A percentile compares a stretch with the other conserved stretches of the same genome.
These are phyloP conservation scores for Pittosporum tobira DNA, from an alignment of 129 eudicot genomes.

Conservation along the genomic window DNA sequence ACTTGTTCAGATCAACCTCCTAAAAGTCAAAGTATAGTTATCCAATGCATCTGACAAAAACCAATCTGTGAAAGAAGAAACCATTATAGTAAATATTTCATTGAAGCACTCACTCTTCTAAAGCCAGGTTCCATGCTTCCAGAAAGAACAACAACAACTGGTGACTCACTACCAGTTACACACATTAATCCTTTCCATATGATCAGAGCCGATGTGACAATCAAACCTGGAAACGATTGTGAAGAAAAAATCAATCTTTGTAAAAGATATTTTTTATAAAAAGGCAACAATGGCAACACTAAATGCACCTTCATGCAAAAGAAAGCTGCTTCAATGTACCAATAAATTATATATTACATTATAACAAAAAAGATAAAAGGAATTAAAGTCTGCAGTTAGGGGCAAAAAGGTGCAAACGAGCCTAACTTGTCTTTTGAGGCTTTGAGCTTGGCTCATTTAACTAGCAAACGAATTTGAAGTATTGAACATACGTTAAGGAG, in stretches of 20 bases:
- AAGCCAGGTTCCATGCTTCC: conserved; percentile 99
- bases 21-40: not conserved
- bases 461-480: too few species aligned
- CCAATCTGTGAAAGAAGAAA: not conserved
- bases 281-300: not conserved
- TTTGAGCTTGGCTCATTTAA: too few species aligned
- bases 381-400: too few species aligned
- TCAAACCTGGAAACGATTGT: conserved; percentile 53
- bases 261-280: conserved; percentile 5
- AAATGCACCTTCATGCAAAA: not conserved
- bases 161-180: conserved; percentile 88
- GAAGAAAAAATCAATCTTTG: not conserved
- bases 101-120: conserved; percentile 53
- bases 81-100: not conserved
- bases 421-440: too few species aligned
- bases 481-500: too few species aligned
- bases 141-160: conserved; percentile 95
- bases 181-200: conserved; percentile 96
- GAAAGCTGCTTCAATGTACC: not conserved
- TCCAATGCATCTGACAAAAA: not conserved
- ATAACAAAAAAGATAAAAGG: too few species aligned
- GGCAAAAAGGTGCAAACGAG: too few species aligned
- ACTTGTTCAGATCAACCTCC: not conserved
- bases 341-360: not conserved
- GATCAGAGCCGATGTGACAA: conserved; percentile 82